Conservation (phyloP, 371 early-diverging fungal genomes). For the Umbelopsis sp. region DNA sequence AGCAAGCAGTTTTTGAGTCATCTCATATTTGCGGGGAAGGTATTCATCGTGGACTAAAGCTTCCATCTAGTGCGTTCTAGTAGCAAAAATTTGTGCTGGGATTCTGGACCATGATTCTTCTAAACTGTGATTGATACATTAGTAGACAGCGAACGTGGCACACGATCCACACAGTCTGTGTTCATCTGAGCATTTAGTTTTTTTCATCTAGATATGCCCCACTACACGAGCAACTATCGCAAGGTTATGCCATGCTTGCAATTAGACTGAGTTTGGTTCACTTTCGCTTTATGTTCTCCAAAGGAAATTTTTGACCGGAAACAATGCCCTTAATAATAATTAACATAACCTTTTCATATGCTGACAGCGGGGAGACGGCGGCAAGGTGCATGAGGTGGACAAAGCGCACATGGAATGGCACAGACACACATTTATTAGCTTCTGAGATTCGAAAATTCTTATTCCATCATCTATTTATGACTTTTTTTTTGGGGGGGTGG, state of each 20-base stretch:
- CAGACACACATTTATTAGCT: slow-evolving; percentile 2
- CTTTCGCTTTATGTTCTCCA: background rate
- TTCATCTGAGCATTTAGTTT: too few relatives aligned
- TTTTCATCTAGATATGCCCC: too few relatives aligned
- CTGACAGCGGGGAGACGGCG: slow-evolving; percentile 13
- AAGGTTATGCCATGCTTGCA: slow-evolving; percentile 18
- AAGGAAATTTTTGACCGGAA: slow-evolving; percentile 1
- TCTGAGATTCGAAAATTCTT: background rate
- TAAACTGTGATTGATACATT: too few relatives aligned
- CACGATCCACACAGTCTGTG: too few relatives aligned
- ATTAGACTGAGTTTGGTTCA: slow-evolving; percentile 18
- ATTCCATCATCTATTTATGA: slow-evolving; percentile 4
- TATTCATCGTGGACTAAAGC: too few relatives aligned
- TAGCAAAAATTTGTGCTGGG: too few relatives aligned
- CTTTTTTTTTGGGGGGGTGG: slow-evolving; percentile 1
- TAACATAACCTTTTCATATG: background rate
- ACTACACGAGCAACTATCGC: too few relatives aligned
- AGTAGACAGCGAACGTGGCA: too few relatives aligned
- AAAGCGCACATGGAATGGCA: slow-evolving; percentile 13
- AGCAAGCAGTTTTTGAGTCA: too few relatives aligned
- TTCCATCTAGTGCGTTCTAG: too few relatives aligned
- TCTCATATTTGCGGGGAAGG: slow-evolving; percentile 2
- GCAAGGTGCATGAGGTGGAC: slow-evolving; percentile 10
- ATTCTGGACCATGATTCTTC: too few relatives aligned
- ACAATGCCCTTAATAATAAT: background rate